A percentile compares a stretch with the other conserved stretches of the same genome.
These are phyloP conservation scores for Nakazawaea laoshanensis DNA, from an alignment of 805 yeast species.

Conservation along the genomic window DNA sequence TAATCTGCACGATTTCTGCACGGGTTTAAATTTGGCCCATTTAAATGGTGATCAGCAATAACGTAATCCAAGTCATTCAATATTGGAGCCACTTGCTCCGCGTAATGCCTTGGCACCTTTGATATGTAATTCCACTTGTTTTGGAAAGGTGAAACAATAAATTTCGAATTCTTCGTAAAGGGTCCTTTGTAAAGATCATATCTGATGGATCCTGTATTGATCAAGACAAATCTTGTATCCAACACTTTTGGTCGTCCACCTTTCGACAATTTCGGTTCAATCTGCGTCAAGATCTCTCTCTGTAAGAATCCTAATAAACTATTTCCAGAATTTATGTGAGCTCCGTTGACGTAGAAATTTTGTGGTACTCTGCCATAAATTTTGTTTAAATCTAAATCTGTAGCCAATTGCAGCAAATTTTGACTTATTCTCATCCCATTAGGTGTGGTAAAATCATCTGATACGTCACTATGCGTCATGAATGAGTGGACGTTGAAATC, in stretches of 20 bases:
- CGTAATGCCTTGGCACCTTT: constrained; percentile 49
- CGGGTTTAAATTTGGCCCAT: constrained; percentile 9
- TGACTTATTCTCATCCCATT: constrained; percentile 43
- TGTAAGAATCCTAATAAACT: constrained; percentile 56
- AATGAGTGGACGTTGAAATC: constrained; percentile 78
- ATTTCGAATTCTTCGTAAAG: constrained; percentile 73
- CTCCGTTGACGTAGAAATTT: constrained; percentile 59
- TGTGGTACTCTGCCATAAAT: constrained; percentile 59
- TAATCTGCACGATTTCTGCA: constrained; percentile 6
- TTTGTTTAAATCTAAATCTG: constrained; percentile 42
- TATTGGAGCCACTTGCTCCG: constrained; percentile 40
- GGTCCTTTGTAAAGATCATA: constrained; percentile 83
- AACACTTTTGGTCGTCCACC: constrained; percentile 12
- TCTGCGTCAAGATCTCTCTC: constrained; percentile 42
- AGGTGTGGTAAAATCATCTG: constrained; percentile 39
- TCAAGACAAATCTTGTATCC: constrained; percentile 44
- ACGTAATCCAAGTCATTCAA: constrained; percentile 53
- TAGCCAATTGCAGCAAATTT: constrained; percentile 33
- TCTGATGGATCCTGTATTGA: constrained; percentile 84
- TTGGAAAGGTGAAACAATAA: constrained; percentile 76
- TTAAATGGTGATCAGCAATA: too few relatives aligned
- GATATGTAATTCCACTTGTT: constrained; percentile 69
- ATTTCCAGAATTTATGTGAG: constrained; percentile 44
- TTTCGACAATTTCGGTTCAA: constrained; percentile 10
- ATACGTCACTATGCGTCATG: constrained; percentile 42